phyloP scores from a whole-genome alignment of 108 stramenopile species.

The Nitzschia palea region DNA sequence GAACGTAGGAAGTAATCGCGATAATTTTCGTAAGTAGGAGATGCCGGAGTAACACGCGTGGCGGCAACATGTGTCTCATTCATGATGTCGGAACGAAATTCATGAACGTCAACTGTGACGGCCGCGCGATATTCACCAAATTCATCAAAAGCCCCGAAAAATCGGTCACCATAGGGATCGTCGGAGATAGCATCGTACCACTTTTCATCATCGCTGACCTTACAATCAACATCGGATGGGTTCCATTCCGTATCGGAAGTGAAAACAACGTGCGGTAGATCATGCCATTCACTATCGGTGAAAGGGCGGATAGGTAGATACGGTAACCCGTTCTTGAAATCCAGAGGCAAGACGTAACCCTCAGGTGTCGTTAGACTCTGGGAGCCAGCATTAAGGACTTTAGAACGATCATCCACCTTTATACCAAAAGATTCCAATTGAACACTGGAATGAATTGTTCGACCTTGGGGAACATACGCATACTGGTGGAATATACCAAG shows the following conservation, averaged over 20 bases:
- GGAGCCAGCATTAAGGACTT: conserved; percentile 5
- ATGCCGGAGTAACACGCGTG: not conserved
- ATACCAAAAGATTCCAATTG: conserved; percentile 22
- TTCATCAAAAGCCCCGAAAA: not conserved
- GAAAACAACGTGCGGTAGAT: not conserved
- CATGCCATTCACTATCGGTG: conserved; percentile 27
- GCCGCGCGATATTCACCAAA: not conserved
- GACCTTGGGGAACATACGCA: conserved; percentile 11
- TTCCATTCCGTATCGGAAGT: not conserved
- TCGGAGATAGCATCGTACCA: not conserved
- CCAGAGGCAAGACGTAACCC: conserved; percentile 28
- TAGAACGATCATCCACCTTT: not conserved
- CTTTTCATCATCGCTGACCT: conserved; percentile 20
- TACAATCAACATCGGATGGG: conserved; percentile 2
- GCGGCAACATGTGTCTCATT: not conserved
- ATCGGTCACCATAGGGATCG: not conserved
- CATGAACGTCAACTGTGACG: not conserved
- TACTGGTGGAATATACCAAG: conserved; percentile 35
- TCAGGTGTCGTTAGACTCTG: conserved; percentile 36
- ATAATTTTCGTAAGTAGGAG: not conserved
- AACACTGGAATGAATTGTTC: conserved; percentile 27
- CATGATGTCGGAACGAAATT: not conserved
- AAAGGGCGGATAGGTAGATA: conserved; percentile 21
- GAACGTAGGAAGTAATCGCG: not conserved
- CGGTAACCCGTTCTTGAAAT: conserved; percentile 13